Conservation (phyloP, 179 eudicot genomes). For the Heliamphora pulchella region DNA sequence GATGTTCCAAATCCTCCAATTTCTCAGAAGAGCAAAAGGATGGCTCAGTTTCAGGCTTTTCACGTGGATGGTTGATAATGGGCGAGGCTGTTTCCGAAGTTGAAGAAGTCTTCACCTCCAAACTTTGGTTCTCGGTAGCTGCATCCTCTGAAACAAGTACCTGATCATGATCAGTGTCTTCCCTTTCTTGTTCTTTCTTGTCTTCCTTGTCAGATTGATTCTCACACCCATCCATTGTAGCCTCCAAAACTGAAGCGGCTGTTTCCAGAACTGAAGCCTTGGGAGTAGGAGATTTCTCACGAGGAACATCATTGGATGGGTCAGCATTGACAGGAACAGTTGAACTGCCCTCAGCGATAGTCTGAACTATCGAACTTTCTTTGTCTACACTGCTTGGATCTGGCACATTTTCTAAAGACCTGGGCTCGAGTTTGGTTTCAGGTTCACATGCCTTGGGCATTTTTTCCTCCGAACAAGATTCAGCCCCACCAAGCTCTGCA, state of each 20-base stretch:
- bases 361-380: background rate
- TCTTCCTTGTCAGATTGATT: background rate
- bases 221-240: background rate
- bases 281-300: background rate
- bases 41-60: conserved; percentile 1
- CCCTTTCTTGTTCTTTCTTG: background rate
- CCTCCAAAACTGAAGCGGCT: background rate
- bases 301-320: background rate
- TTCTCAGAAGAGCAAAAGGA: background rate
- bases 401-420: background rate
- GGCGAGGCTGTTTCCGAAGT: background rate
- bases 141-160: conserved; percentile 4
- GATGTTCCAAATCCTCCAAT: background rate
- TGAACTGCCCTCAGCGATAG: conserved; percentile 1
- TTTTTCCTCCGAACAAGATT: conserved; percentile 7
- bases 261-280: too few relatives aligned
- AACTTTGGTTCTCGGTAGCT: background rate
- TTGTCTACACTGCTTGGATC: background rate
- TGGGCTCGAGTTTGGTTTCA: background rate
- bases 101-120: background rate
- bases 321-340: background rate
- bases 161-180: background rate
- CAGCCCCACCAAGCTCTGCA: background rate
- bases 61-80: background rate
- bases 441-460: background rate